Base-by-base conservation (phyloP, 345 rosid species). In the Corchorus olitorius region DNA sequence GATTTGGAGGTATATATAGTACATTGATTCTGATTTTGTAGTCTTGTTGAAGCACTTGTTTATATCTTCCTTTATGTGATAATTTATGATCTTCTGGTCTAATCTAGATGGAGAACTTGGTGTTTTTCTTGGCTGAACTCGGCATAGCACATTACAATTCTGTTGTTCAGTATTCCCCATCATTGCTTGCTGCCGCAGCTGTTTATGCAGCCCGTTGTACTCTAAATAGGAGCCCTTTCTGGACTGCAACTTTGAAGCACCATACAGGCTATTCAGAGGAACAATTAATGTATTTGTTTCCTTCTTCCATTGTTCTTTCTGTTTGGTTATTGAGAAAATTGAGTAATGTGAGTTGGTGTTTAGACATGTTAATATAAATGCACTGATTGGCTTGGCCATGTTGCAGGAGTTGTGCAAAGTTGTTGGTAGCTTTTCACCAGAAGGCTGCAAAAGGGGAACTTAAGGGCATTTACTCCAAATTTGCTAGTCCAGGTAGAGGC, bases 181-280 rank as follows among this genome's bases (percentile, higher is more conserved):
- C 98, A 0, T 59, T 87, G 87, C 77, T 94, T 14, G 97, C 98
- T 68, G 94, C 97, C 65, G 89, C 97, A 6, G 96, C 96, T 63
- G 97, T 94, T 27, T 92, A 89, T 86, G 92, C 92, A 16, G 94
- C 97, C 22, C 83, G 96, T n/a, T 88, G 91, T 77, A 85, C 94
- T 8, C 79, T 94, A 20, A 82, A 82, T 37, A 86, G 80, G 80
- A 75, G 70, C 22, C 95, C 98, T 4, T 61, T 80, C 55, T 94
- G 97, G 96, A 89, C 79, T 14, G 87, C 87, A 63, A 92, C 91
- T 15, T 75, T 92, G 76, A 77, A 86, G 88, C 89, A 86, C 66
- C 86, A 92, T 78, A 88, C 97, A 1, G 93, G 96, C 59, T 94
- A 87, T 77, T 66, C 82, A 6, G 93, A 88, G 71, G 84, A 87